Conservation (phyloP, 306 rosid genomes). For the Astragalus glycyphyllos region DNA sequence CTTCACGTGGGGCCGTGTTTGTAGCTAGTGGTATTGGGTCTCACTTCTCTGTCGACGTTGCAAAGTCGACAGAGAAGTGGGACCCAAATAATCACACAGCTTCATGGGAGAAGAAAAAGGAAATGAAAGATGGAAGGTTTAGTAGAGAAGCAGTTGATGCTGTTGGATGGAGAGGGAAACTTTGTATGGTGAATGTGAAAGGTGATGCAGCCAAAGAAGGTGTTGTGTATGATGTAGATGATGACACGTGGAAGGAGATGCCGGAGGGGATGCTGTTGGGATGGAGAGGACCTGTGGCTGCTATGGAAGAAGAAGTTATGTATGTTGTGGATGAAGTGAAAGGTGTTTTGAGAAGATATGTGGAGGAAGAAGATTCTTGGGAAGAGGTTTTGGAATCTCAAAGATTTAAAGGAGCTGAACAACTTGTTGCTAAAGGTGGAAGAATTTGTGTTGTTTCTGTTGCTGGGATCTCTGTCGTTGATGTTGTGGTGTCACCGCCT, state of each 20-base stretch:
- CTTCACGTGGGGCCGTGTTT: constrained; percentile 44
- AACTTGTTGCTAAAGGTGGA: constrained; percentile 63
- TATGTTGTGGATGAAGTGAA: constrained; percentile 69
- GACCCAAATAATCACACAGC: neutral
- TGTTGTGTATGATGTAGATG: constrained; percentile 55
- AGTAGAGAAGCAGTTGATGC: constrained; percentile 89
- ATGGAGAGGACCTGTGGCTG: constrained; percentile 91
- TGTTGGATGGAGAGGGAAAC: constrained; percentile 78
- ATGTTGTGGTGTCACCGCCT: constrained; percentile 48
- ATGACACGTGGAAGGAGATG: constrained; percentile 73
- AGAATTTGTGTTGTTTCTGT: constrained; percentile 63
- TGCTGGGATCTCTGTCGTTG: constrained; percentile 64
- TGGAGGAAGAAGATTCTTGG: constrained; percentile 60
- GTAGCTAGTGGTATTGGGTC: constrained; percentile 84
- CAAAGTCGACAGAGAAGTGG: constrained; percentile 64
- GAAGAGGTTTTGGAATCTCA: constrained; percentile 49
- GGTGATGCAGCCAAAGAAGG: constrained; percentile 75
- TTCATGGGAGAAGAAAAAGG: constrained; percentile 59
- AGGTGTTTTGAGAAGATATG: constrained; percentile 59
- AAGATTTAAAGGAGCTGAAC: constrained; percentile 66
- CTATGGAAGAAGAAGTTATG: constrained; percentile 79
- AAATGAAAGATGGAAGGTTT: constrained; percentile 60
- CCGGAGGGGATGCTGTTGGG: constrained; percentile 79
- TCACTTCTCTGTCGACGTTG: constrained; percentile 61
- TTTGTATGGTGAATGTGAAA: constrained; percentile 80